phyloP scores from a whole-genome alignment of 306 rosid genomes.

The Heteromeles arbutifolia region DNA sequence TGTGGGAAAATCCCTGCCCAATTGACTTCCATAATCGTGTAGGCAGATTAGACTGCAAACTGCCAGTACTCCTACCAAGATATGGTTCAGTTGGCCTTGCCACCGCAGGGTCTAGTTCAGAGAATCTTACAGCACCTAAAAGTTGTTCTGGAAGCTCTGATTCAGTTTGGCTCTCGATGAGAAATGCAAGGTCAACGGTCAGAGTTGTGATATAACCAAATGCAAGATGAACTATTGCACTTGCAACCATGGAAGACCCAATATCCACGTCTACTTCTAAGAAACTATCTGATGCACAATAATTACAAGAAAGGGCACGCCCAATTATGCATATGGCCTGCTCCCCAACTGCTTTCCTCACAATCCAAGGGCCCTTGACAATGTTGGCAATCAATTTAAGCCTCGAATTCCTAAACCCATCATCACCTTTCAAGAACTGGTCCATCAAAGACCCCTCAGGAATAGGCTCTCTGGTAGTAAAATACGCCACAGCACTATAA shows the following conservation, averaged over 20 bases:
- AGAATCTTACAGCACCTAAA: constrained; percentile 69
- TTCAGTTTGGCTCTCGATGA: constrained; percentile 66
- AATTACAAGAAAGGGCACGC: constrained; percentile 61
- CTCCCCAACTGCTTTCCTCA: constrained; percentile 82
- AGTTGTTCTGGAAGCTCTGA: constrained; percentile 78
- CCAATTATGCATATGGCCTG: constrained; percentile 90
- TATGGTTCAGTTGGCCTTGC: constrained; percentile 52
- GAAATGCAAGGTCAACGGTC: constrained; percentile 81
- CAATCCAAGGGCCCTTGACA: constrained; percentile 87
- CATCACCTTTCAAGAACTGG: constrained; percentile 65
- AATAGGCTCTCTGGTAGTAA: constrained; percentile 42
- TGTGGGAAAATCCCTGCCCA: constrained; percentile 56
- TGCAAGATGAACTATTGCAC: constrained; percentile 79
- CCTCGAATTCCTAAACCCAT: constrained; percentile 63
- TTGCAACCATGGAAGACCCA: constrained; percentile 86
- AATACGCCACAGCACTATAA: constrained; percentile 66
- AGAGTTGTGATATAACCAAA: constrained; percentile 63
- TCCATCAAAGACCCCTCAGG: constrained; percentile 63
- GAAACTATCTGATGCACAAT: constrained; percentile 41
- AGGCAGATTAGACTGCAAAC: constrained; percentile 44
- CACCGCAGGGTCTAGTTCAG: constrained; percentile 60
- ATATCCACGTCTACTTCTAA: constrained; percentile 90
- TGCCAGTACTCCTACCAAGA: constrained; percentile 11
- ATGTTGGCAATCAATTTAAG: constrained; percentile 85
- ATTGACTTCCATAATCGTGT: constrained; percentile 69